Percentiles rank a stretch among this genome's conserved stretches.
phyloP scores from a whole-genome alignment of 1,284 basidiomycete species.

The Rugosomyces carneus region DNA sequence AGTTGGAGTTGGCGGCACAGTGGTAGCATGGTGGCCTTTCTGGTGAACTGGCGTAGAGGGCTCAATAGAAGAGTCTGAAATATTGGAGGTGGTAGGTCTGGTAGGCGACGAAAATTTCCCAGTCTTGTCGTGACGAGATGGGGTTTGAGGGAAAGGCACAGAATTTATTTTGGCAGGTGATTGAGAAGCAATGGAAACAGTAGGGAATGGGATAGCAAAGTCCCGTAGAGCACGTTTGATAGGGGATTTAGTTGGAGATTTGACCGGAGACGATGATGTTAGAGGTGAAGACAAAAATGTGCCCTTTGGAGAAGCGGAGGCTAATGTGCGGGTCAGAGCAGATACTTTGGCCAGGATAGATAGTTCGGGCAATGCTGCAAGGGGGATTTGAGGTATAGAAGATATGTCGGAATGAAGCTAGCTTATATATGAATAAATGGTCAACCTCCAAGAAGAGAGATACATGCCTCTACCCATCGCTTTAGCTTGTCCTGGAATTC shows the following conservation, averaged over 20 bases:
- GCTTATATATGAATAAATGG: conserved; percentile 3
- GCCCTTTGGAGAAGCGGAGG: conserved; percentile 65
- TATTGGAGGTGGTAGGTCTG: conserved; percentile 40
- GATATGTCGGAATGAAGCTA: conserved; percentile 45
- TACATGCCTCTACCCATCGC: conserved; percentile 55
- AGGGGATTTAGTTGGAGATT: conserved; percentile 37
- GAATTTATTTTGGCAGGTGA: conserved; percentile 38
- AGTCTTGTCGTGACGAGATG: conserved; percentile 32
- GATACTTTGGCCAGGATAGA: conserved; percentile 48
- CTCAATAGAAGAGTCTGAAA: conserved; percentile 32
- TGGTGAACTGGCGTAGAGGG: conserved; percentile 64
- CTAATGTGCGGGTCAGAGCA: conserved; percentile 59
- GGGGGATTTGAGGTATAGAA: conserved; percentile 52
- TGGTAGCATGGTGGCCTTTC: conserved; percentile 44
- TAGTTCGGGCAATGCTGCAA: conserved; percentile 60
- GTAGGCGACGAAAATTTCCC: conserved; percentile 36
- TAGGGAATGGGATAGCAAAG: conserved; percentile 48
- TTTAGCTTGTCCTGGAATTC: conserved; percentile 55
- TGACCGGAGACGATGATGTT: conserved; percentile 38
- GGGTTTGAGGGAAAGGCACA: conserved; percentile 48
- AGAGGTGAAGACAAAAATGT: conserved; percentile 34
- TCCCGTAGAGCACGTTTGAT: conserved; percentile 35
- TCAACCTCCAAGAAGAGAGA: background rate
- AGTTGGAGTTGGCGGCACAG: conserved; percentile 60
- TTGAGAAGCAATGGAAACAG: conserved; percentile 26